Evolutionary conservation across 2,329 filamentous ascomycete species (phyloP).

Genomic region (Plectosphaerella cucumerina): DNA sequence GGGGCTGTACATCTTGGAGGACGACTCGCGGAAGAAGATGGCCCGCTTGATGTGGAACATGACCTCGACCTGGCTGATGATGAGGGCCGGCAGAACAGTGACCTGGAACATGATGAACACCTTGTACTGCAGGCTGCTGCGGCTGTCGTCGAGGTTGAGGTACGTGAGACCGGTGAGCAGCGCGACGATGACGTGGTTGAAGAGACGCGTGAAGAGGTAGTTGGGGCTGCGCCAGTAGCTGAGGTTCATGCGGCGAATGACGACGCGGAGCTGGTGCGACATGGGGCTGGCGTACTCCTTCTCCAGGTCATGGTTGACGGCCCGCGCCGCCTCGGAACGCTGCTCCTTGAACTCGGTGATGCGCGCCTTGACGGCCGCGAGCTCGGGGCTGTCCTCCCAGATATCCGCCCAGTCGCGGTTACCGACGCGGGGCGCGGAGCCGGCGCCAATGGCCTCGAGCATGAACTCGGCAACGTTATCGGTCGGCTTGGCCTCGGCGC

Average conservation of each 20-base stretch:
- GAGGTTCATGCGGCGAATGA: slow-evolving; percentile 68
- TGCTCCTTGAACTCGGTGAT: slow-evolving; percentile 64
- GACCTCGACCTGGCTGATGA: slow-evolving; percentile 78
- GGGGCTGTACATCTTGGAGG: slow-evolving; percentile 80
- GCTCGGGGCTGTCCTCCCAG: slow-evolving; percentile 70
- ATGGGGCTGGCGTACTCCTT: slow-evolving; percentile 81
- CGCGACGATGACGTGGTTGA: slow-evolving; percentile 77
- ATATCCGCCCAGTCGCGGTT: slow-evolving; percentile 76
- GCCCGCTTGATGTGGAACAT: slow-evolving; percentile 78
- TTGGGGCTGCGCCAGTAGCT: slow-evolving; percentile 84
- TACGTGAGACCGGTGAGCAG: slow-evolving; percentile 77
- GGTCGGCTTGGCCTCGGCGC: slow-evolving; percentile 52
- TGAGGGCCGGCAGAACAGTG: slow-evolving; percentile 76
- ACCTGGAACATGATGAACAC: slow-evolving; percentile 91
- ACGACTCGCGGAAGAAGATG: slow-evolving; percentile 82
- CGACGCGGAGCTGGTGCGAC: slow-evolving; percentile 72
- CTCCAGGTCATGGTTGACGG: slow-evolving; percentile 50
- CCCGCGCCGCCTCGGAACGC: slow-evolving; percentile 37
- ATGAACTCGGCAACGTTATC: slow-evolving; percentile 73
- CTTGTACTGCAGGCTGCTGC: slow-evolving; percentile 74
- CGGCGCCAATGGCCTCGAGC: slow-evolving; percentile 79
- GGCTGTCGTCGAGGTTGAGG: slow-evolving; percentile 71
- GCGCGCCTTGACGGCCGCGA: slow-evolving; percentile 60
- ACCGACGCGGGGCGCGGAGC: slow-evolving; percentile 67
- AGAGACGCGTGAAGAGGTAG: slow-evolving; percentile 83